phyloP scores from a whole-genome alignment of 345 rosid genomes.

The Noccaea caerulescens region DNA sequence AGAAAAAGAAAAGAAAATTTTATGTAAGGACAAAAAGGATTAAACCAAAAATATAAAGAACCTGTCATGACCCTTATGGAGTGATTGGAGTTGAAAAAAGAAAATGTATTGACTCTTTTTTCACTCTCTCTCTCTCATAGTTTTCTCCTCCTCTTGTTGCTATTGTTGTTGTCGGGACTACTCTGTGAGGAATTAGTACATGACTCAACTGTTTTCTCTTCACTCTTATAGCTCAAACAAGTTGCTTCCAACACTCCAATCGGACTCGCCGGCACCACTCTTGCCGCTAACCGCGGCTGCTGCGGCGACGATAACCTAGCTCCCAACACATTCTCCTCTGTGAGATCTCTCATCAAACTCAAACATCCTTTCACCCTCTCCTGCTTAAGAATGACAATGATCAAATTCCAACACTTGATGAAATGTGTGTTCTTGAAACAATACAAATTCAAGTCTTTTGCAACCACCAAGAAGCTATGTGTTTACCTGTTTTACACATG shows the following conservation, averaged over 20 bases:
- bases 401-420: slow-evolving; percentile 1
- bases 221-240: slow-evolving; percentile 76
- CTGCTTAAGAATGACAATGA: slow-evolving; percentile 47
- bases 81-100: slow-evolving; percentile 17
- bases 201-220: slow-evolving; percentile 64
- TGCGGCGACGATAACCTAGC: slow-evolving; percentile 18
- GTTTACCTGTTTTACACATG: slow-evolving; percentile 61
- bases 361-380: slow-evolving; percentile 62
- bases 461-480: not conserved
- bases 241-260: slow-evolving; percentile 74
- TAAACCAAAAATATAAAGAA: slow-evolving; percentile 24
- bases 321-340: slow-evolving; percentile 45
- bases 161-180: slow-evolving; percentile 44
- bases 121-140: slow-evolving; percentile 23
- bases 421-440: slow-evolving; percentile 15
- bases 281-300: slow-evolving; percentile 25
- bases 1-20: slow-evolving; percentile 29
- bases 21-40: slow-evolving; percentile 3
- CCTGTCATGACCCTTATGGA: slow-evolving; percentile 40
- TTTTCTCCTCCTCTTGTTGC: slow-evolving; percentile 53
- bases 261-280: slow-evolving; percentile 57
- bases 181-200: slow-evolving; percentile 61
- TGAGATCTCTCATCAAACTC: slow-evolving; percentile 53
- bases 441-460: not conserved
- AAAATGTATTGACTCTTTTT: slow-evolving; percentile 23